Evolutionary conservation across 495 filamentous ascomycete species (phyloP), one percentile per base, ranked within the genome.

Genomic region (Penicillium bovifimosum): DNA sequence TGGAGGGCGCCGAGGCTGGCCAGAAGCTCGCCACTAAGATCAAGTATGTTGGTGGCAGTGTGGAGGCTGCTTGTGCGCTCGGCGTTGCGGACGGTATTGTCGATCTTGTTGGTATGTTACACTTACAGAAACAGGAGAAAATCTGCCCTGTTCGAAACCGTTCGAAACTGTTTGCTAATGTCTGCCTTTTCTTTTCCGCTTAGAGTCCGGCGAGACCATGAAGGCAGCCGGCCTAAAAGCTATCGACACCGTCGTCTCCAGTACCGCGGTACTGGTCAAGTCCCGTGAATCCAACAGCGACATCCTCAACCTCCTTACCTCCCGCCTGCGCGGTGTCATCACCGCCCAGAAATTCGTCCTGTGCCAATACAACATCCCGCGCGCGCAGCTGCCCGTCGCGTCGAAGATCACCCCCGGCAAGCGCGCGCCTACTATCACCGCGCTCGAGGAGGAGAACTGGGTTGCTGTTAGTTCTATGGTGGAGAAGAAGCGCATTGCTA

Each of bases 171-270:
- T 41, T 6, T 50, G 17, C 13, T 46, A 17, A 43, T 20, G 33
- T 9, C 2, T n/a, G n/a, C n/a, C n/a, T n/a, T n/a, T n/a, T n/a
- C 6, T 10, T 29, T 33, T 20, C 28, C 13, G 2, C 29, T 5
- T 53, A 96, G 93, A 98, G 81, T 98, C 93, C 33, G 93, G 93
- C 42, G 91, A 96, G 64, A 98, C 93, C 9, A 98, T 98, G 93
- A 90, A 86, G 62, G 93, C 91, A 2, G 92, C 92, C 31, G 95
- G 95, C n/a, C 78, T 98, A 38, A 95, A 93, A 69, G 82, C 95
- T 54, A 96, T 98, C 63, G 91, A 90, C 55, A 98, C 93, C 2
- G 90, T 98, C 14, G 77, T 96, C 26, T 83, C 87, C 47, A 89
- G 86, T 49, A 89, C 83, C 3, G 91, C 93, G 20, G 81, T 96